Evolutionary conservation across 1,139 yeast species (phyloP).

Genomic region (Suhomyces maxii): DNA sequence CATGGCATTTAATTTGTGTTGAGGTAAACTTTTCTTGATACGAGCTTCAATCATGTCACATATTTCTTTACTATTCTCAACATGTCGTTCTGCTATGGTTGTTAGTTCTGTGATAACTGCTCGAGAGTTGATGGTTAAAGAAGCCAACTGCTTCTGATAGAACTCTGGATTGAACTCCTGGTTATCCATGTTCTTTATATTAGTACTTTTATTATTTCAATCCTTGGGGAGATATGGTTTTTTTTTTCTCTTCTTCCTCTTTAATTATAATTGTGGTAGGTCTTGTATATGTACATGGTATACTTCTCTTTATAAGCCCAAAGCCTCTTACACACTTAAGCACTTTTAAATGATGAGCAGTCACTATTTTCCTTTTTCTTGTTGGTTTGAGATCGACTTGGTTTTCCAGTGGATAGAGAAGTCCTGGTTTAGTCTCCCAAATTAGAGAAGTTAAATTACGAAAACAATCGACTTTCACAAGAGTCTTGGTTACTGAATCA

Average conservation of each 20-base stretch:
- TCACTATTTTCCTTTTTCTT: background rate
- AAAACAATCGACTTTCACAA: slow-evolving; percentile 4
- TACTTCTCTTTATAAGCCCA: slow-evolving; percentile 2
- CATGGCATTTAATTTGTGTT: slow-evolving; percentile 38
- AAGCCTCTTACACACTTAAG: slow-evolving; percentile 7
- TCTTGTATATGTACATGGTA: slow-evolving; percentile 1
- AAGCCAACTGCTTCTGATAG: slow-evolving; percentile 31
- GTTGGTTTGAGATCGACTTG: no score
- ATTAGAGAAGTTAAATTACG: slow-evolving; percentile 6
- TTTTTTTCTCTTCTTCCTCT: no score
- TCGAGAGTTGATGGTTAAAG: slow-evolving; percentile 40
- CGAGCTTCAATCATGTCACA: slow-evolving; percentile 36
- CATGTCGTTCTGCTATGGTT: slow-evolving; percentile 34
- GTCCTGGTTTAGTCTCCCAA: no score
- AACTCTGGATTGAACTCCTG: slow-evolving; percentile 28
- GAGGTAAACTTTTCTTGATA: slow-evolving; percentile 39
- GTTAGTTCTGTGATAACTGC: slow-evolving; percentile 44
- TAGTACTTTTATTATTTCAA: background rate
- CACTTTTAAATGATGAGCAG: slow-evolving; percentile 2
- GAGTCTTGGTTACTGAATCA: slow-evolving; percentile 5
- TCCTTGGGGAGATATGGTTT: background rate
- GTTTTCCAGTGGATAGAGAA: no score
- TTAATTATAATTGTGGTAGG: background rate
- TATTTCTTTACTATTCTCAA: slow-evolving; percentile 33
- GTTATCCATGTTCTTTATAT: slow-evolving; percentile 1